A percentile compares a stretch with the other conserved stretches of the same genome.
Conservation (phyloP, 78 protist species). For the Polysphondylium violaceum region DNA sequence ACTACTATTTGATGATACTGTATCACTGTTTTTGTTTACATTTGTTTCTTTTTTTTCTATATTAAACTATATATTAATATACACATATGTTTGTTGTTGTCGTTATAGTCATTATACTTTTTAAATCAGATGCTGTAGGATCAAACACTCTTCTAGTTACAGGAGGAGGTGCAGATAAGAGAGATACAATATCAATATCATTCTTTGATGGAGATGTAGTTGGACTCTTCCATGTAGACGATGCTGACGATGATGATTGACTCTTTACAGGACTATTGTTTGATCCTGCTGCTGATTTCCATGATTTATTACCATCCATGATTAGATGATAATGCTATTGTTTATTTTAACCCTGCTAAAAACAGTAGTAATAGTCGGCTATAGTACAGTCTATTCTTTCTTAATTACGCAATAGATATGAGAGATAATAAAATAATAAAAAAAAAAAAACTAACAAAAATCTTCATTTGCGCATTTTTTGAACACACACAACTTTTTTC, state of each 20-base stretch:
- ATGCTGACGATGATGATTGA: background rate
- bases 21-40: background rate
- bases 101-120: background rate
- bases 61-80: background rate
- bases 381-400: too few species aligned
- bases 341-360: background rate
- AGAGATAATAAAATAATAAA: too few species aligned
- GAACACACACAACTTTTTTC: background rate
- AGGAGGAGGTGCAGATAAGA: slow-evolving; percentile 75
- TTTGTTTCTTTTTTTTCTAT: background rate
- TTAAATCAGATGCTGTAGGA: slow-evolving; percentile 18
- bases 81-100: background rate
- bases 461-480: too few species aligned
- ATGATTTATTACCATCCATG: background rate
- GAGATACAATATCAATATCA: slow-evolving; percentile 28
- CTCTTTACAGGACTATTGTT: background rate
- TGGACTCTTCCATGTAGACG: background rate
- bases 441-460: too few species aligned
- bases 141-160: slow-evolving; percentile 58
- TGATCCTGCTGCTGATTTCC: background rate
- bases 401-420: too few species aligned
- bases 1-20: slow-evolving; percentile 3
- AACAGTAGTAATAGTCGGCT: background rate
- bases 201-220: background rate
- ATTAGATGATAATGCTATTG: too few species aligned